These are phyloP conservation scores for Coemansia sp. DNA, from an alignment of 192 early-diverging fungal species.

Conservation along the genomic window DNA sequence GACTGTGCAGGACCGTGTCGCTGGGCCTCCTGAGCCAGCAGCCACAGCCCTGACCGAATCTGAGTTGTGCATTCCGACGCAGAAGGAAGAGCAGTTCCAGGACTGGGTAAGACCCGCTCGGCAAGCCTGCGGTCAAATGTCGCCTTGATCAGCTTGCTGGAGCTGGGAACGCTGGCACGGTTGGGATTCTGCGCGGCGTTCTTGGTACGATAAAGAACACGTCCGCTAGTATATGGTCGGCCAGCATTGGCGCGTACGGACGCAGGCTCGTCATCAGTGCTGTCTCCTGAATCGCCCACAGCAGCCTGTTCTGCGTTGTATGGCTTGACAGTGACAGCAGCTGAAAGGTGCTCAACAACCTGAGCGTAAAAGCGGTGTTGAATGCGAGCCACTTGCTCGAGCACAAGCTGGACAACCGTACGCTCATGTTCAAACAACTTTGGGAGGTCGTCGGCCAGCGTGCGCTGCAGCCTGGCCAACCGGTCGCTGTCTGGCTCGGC, in stretches of 20 bases:
- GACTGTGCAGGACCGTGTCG: constrained; percentile 14
- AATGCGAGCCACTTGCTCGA: constrained; percentile 23
- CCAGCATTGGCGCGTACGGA: neutral
- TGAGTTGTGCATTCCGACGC: constrained; percentile 24
- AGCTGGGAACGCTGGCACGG: neutral
- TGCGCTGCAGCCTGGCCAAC: constrained; percentile 11
- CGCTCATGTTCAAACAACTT: constrained; percentile 47
- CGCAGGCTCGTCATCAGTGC: neutral
- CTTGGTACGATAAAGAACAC: neutral
- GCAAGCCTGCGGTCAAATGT: neutral
- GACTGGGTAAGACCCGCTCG: neutral
- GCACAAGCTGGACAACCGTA: constrained; percentile 24
- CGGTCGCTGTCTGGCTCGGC: constrained; percentile 17
- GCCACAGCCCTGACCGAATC: constrained; percentile 35
- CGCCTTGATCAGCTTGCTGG: neutral
- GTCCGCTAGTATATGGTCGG: neutral
- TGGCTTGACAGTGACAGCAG: neutral
- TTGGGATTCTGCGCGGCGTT: neutral
- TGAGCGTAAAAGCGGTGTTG: constrained; percentile 39
- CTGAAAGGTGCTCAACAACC: constrained; percentile 7
- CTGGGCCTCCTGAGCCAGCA: constrained; percentile 30
- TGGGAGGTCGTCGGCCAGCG: constrained; percentile 37
- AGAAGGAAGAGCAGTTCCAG: constrained; percentile 13
- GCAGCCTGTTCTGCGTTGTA: neutral
- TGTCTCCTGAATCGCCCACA: neutral